Base-by-base conservation (phyloP, 805 yeast genomes). In the Jamesozyma rosinii region DNA sequence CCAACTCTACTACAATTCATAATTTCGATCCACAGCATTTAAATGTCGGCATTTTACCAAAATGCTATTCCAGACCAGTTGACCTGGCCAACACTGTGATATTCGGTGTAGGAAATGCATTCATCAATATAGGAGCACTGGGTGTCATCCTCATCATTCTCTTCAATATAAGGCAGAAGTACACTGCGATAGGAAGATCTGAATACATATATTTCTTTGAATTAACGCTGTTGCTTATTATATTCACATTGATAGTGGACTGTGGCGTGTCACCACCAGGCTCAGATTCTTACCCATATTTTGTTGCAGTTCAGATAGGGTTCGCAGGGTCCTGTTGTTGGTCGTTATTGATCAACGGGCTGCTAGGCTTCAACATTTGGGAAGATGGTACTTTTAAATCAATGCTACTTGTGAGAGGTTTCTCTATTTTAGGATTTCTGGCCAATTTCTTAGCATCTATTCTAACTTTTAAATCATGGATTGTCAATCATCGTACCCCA, bases 241-340 rank as follows among this genome's bases (percentile, higher is more conserved):
- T 83, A 14, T 66, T 81, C 47, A 73, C 89, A 2, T 68, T 90
- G 38, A 74, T 90, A 19, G 94, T 87, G 4, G 95, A 90, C 57
- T 80, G 94, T 50, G 97, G 97, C 17, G 96, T 90, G 1, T 74
- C 84, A 11, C 95, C 97, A 1, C 92, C 95, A 1, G 83, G 89
- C 2, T 76, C 92, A 1, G 56, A 58, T 2, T 69, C 86, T 3
- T 90, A 78, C 57, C 83, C 86, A 1, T 88, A 83, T 60, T 83
- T 89, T 59, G 96, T 86, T 4, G 78, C 92, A 13, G 69, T 81
- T 5, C 97, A 90, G 60, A 59, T 81, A 19, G 95, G 90, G 0
- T 54, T 85, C 17, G 72, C 83, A 0, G 78, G 88, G 11, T 81
- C 84, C 0, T 72, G 80, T 29, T 83, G 95, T 56, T 70, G 81